Percentiles rank a stretch among this genome's conserved stretches.
These are phyloP conservation scores for Citrus glauca DNA, from an alignment of 345 rosid genomes.

Conservation along the genomic window DNA sequence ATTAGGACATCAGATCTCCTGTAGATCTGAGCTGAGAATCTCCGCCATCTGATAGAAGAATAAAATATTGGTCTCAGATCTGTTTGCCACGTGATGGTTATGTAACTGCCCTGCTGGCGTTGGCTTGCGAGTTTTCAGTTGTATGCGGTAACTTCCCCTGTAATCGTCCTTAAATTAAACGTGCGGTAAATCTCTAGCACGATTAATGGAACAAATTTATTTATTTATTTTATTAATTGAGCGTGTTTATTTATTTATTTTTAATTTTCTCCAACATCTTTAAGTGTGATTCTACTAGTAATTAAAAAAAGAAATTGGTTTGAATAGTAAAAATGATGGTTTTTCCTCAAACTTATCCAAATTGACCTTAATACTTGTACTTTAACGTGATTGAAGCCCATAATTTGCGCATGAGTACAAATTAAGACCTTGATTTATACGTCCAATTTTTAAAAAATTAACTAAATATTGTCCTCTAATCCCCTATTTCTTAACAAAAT, in stretches of 20 bases:
- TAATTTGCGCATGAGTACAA: neutral
- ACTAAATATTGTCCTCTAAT: neutral
- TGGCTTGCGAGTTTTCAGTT: neutral
- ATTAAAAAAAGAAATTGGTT: no score
- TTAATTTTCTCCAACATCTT: no score
- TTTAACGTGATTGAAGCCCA: neutral
- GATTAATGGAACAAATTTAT: neutral
- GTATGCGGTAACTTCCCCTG: neutral
- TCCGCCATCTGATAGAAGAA: neutral
- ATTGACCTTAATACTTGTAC: neutral
- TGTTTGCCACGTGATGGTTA: conserved; percentile 15
- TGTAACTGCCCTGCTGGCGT: neutral
- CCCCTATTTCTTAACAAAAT: neutral
- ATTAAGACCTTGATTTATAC: neutral
- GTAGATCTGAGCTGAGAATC: neutral
- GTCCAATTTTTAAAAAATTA: neutral
- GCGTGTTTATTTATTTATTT: no score
- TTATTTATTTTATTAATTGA: neutral
- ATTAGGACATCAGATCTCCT: neutral
- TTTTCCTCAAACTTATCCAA: neutral
- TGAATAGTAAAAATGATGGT: neutral
- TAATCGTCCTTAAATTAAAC: neutral
- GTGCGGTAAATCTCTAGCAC: conserved; percentile 1
- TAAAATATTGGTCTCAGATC: conserved; percentile 11
- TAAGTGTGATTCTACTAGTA: neutral